Evolutionary conservation across 2,329 filamentous ascomycete species (phyloP).

Genomic region (Alternaria alternata): DNA sequence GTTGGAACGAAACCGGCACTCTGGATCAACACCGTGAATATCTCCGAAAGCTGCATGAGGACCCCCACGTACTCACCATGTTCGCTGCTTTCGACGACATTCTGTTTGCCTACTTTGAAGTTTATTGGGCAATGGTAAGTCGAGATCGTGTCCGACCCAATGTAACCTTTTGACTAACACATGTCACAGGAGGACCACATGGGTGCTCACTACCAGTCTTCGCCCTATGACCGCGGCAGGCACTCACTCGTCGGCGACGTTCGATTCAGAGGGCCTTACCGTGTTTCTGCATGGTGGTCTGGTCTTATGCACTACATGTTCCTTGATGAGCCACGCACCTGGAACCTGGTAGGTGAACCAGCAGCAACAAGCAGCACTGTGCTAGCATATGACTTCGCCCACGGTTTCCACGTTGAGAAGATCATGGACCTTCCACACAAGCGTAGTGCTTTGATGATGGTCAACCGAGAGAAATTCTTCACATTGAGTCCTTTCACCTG

Average conservation of each 20-base stretch:
- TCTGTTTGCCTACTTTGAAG: slow-evolving; percentile 79
- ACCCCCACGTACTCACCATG: slow-evolving; percentile 75
- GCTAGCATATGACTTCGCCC: slow-evolving; percentile 76
- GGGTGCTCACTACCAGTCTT: slow-evolving; percentile 65
- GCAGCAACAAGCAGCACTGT: slow-evolving; percentile 75
- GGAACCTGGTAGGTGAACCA: slow-evolving; percentile 71
- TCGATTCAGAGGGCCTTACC: slow-evolving; percentile 62
- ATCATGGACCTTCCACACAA: slow-evolving; percentile 77
- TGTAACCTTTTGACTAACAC: slow-evolving; percentile 25
- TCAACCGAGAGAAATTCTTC: slow-evolving; percentile 73
- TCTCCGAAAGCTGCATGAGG: slow-evolving; percentile 71
- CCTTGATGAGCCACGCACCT: slow-evolving; percentile 65
- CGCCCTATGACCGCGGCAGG: slow-evolving; percentile 66
- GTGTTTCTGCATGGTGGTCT: slow-evolving; percentile 67
- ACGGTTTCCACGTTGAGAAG: slow-evolving; percentile 76
- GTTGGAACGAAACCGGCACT: slow-evolving; percentile 82
- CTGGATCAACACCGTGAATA: slow-evolving; percentile 78
- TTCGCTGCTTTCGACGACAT: slow-evolving; percentile 75
- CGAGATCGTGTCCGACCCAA: not conserved
- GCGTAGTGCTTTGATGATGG: slow-evolving; percentile 71
- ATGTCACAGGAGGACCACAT: slow-evolving; percentile 63
- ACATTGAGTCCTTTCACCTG: slow-evolving; percentile 66
- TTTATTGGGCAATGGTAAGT: slow-evolving; percentile 76
- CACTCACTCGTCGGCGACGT: slow-evolving; percentile 68
- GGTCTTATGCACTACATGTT: slow-evolving; percentile 67